Evolutionary conservation across 176 grass and related monocot genomes (phyloP).

Genomic region (Cymbopogon citratus): DNA sequence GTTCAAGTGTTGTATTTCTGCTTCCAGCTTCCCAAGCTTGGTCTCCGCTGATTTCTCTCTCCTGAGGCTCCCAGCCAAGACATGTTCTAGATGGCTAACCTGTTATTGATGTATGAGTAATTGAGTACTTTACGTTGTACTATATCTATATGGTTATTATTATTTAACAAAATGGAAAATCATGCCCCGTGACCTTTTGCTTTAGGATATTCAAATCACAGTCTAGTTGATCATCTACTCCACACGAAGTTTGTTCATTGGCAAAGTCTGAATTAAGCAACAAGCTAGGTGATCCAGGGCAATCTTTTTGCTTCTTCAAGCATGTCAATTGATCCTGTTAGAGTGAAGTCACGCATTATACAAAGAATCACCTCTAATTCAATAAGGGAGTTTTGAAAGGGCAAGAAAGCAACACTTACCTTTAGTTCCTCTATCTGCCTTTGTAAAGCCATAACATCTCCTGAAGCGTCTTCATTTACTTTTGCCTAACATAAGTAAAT

Average conservation of each 20-base stretch:
- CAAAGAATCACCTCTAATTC: background rate
- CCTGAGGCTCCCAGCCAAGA: constrained; percentile 69
- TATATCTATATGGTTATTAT: constrained; percentile 17
- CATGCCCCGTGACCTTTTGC: constrained; percentile 53
- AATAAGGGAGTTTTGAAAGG: background rate
- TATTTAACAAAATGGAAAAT: background rate
- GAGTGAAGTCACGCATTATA: constrained; percentile 12
- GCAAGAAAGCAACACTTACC: constrained; percentile 24
- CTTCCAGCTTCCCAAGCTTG: constrained; percentile 60
- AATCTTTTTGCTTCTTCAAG: constrained; percentile 54
- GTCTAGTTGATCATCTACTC: constrained; percentile 30
- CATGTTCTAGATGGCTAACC: constrained; percentile 66
- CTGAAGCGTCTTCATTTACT: constrained; percentile 92
- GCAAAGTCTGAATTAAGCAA: constrained; percentile 40
- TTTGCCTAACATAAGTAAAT: constrained; percentile 59
- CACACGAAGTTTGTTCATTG: constrained; percentile 40
- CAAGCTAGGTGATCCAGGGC: constrained; percentile 39
- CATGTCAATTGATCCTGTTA: constrained; percentile 59
- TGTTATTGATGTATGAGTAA: constrained; percentile 28
- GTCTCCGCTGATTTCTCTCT: constrained; percentile 72
- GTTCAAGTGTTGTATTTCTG: constrained; percentile 73
- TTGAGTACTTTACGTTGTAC: background rate
- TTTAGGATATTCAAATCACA: constrained; percentile 42
- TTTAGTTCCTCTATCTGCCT: constrained; percentile 83
- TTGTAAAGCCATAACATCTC: constrained; percentile 81